These are phyloP conservation scores for Vigna reflexopilosa DNA, from an alignment of 306 rosid species.

Conservation along the genomic window DNA sequence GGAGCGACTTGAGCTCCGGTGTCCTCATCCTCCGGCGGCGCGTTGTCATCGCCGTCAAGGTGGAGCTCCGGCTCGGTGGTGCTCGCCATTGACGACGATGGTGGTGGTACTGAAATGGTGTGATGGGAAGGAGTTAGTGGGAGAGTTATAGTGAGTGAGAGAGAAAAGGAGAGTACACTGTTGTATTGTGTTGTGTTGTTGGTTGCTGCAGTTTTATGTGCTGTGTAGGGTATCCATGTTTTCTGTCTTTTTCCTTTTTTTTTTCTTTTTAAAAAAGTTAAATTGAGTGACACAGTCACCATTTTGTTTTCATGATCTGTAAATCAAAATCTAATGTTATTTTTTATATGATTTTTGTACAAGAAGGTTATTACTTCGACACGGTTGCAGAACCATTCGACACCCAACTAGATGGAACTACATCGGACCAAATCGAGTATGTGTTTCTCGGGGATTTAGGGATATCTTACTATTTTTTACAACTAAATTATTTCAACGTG, in stretches of 20 bases:
- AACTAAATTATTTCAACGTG: no score
- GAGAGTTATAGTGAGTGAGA: neutral
- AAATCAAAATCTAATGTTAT: no score
- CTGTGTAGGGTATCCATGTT: neutral
- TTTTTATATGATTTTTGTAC: no score
- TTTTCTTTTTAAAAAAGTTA: neutral
- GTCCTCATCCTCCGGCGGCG: slow-evolving; percentile 77
- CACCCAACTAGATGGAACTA: no score
- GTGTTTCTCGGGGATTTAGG: no score
- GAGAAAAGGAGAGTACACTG: neutral
- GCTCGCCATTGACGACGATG: neutral
- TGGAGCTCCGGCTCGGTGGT: neutral
- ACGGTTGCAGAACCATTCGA: no score
- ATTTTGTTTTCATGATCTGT: no score
- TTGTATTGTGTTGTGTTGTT: neutral
- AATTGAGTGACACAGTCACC: no score
- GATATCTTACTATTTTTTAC: no score
- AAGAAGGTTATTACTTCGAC: no score
- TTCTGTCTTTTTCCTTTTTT: neutral
- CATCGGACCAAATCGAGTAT: no score
- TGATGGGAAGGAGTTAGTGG: neutral
- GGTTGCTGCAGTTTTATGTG: neutral
- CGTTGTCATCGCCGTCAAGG: neutral
- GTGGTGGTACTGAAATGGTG: neutral
- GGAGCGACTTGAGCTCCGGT: slow-evolving; percentile 90